These are phyloP conservation scores for Fusarium irregulare DNA, from an alignment of 2,329 filamentous ascomycete species.

Conservation along the genomic window DNA sequence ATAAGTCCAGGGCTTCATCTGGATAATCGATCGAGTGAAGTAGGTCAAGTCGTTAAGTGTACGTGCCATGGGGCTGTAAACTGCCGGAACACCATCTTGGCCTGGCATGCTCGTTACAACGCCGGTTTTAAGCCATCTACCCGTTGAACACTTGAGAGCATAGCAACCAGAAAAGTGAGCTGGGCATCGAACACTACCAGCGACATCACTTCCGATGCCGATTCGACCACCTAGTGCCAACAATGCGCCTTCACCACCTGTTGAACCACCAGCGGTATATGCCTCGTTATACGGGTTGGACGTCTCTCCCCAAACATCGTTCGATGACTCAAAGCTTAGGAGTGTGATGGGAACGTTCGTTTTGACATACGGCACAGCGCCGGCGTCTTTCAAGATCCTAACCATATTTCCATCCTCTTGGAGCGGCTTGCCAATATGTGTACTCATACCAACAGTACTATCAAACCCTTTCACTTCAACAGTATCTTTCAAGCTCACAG, in stretches of 20 bases:
- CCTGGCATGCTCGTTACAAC: slow-evolving; percentile 90
- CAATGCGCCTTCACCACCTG: slow-evolving; percentile 85
- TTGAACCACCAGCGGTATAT: slow-evolving; percentile 90
- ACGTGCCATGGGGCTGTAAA: slow-evolving; percentile 92
- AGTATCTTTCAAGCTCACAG: slow-evolving; percentile 84
- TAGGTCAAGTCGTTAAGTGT: slow-evolving; percentile 86
- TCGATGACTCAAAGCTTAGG: slow-evolving; percentile 84
- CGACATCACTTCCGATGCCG: slow-evolving; percentile 90
- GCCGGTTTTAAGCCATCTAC: slow-evolving; percentile 88
- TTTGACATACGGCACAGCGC: slow-evolving; percentile 92
- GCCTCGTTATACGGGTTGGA: slow-evolving; percentile 85
- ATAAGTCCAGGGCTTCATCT: slow-evolving; percentile 89
- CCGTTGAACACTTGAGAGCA: slow-evolving; percentile 85
- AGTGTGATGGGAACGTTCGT: slow-evolving; percentile 90
- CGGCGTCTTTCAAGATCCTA: slow-evolving; percentile 83
- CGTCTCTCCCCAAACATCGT: slow-evolving; percentile 82
- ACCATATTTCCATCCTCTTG: slow-evolving; percentile 77
- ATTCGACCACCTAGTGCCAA: slow-evolving; percentile 86
- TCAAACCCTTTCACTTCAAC: slow-evolving; percentile 87
- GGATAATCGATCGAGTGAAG: slow-evolving; percentile 81
- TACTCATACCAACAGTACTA: slow-evolving; percentile 82
- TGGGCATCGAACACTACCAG: slow-evolving; percentile 86
- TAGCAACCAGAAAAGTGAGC: slow-evolving; percentile 94
- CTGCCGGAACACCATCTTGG: slow-evolving; percentile 88
- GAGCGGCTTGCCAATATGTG: slow-evolving; percentile 74